These are phyloP conservation scores for Tanacetum coccineum DNA, from an alignment of 129 eudicot genomes.

Conservation along the genomic window DNA sequence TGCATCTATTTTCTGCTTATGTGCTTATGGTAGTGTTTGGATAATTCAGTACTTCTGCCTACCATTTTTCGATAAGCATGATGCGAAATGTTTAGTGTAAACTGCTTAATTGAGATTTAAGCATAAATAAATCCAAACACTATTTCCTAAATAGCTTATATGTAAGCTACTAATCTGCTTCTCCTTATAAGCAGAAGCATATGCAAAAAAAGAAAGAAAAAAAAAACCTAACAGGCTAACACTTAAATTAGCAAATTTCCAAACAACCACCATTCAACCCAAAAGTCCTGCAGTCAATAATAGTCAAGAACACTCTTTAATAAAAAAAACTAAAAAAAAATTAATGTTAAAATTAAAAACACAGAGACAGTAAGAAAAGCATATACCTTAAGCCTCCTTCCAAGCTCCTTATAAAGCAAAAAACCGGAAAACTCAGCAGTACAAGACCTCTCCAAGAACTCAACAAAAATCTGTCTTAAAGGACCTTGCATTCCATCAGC, in stretches of 20 bases:
- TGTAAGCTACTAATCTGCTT: too few species aligned
- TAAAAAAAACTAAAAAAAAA: conserved; percentile 1
- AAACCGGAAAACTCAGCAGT: conserved; percentile 99
- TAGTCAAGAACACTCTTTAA: conserved; percentile 5
- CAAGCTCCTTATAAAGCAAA: conserved; percentile 93
- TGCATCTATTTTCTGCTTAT: too few species aligned
- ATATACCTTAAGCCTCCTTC: conserved; percentile 92
- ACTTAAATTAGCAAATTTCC: too few species aligned
- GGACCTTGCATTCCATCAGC: conserved; percentile 90
- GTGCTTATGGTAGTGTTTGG: too few species aligned
- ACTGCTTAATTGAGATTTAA: too few species aligned
- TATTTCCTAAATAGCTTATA: too few species aligned
- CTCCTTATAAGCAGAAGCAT: too few species aligned
- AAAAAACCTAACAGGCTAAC: too few species aligned
- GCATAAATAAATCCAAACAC: too few species aligned
- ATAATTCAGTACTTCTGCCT: too few species aligned
- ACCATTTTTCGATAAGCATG: not conserved
- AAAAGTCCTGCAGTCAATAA: not conserved
- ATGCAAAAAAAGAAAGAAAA: too few species aligned
- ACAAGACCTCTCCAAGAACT: conserved; percentile 96
- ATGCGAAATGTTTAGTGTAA: too few species aligned
- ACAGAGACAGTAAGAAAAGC: not conserved
- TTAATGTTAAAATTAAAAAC: not conserved
- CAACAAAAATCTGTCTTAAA: conserved; percentile 77
- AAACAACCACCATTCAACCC: not conserved